Conservation (phyloP, 2,329 filamentous ascomycete species). For the Paracamarosporium sp. region DNA sequence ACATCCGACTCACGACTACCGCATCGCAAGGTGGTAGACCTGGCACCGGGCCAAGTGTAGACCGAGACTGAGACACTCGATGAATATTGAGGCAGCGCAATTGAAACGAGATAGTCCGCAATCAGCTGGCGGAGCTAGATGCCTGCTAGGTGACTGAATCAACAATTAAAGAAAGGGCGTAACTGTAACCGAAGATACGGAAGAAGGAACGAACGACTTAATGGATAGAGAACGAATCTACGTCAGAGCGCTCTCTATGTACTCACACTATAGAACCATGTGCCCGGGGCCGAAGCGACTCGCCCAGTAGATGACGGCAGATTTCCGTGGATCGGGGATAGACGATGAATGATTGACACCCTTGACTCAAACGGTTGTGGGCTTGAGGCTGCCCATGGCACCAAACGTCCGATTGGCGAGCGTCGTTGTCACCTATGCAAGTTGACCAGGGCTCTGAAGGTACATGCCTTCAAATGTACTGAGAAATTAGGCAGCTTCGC, state of each 20-base stretch:
- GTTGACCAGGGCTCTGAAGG: constrained; percentile 26
- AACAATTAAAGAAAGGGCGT: constrained; percentile 13
- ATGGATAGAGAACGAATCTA: constrained; percentile 18
- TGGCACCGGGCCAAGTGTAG: constrained; percentile 31
- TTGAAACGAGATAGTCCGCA: constrained; percentile 16
- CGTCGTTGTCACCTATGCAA: constrained; percentile 10
- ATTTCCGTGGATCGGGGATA: constrained; percentile 19
- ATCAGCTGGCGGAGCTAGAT: constrained; percentile 21
- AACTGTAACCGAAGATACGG: constrained; percentile 13
- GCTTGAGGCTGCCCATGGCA: constrained; percentile 23
- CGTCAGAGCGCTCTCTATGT: constrained; percentile 16
- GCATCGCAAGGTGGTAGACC: constrained; percentile 22
- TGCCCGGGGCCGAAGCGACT: constrained; percentile 13
- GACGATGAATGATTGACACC: constrained; percentile 24
- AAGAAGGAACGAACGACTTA: constrained; percentile 17
- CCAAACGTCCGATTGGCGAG: constrained; percentile 22
- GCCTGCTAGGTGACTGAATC: constrained; percentile 19
- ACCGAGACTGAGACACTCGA: constrained; percentile 15
- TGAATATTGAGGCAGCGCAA: constrained; percentile 18
- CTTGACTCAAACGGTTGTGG: constrained; percentile 30
- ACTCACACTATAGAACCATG: constrained; percentile 29
- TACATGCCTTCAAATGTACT: constrained; percentile 24
- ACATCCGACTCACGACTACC: constrained; percentile 15
- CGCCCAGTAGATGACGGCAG: constrained; percentile 23
- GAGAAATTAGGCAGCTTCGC: constrained; percentile 29